phyloP scores from a whole-genome alignment of 768 basidiomycete species.

The Panaeolus cyanescens region DNA sequence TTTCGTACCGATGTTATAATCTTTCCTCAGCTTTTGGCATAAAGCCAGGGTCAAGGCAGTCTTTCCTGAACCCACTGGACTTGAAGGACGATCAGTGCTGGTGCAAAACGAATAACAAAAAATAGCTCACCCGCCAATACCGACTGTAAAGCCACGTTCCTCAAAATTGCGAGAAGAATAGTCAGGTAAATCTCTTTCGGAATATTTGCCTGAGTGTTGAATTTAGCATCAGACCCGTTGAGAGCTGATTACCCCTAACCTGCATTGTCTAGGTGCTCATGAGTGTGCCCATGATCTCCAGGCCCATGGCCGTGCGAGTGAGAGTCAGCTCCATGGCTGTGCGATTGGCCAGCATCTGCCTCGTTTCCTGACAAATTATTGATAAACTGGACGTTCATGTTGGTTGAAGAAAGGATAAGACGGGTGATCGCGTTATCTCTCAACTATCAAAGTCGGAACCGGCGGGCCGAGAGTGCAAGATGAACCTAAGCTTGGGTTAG shows the following conservation, averaged over 20 bases:
- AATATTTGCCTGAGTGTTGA: conserved; percentile 70
- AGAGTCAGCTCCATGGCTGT: conserved; percentile 52
- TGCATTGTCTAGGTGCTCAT: conserved; percentile 89
- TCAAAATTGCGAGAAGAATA: conserved; percentile 82
- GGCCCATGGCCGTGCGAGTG: conserved; percentile 64
- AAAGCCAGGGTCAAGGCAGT: conserved; percentile 92
- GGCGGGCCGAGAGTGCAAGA: background rate
- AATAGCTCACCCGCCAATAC: conserved; percentile 88
- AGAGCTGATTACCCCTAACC: conserved; percentile 46
- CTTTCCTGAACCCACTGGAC: conserved; percentile 96
- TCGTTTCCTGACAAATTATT: conserved; percentile 55
- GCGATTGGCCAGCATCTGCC: conserved; percentile 47
- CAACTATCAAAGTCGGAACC: background rate
- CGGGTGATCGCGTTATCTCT: background rate
- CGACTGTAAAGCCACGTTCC: conserved; percentile 94
- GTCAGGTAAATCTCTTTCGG: conserved; percentile 92
- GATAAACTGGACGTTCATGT: conserved; percentile 75
- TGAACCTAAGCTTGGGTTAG: conserved; percentile 24
- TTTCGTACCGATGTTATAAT: conserved; percentile 84
- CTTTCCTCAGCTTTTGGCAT: conserved; percentile 76
- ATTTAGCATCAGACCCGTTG: background rate
- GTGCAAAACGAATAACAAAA: background rate
- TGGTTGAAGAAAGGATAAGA: background rate
- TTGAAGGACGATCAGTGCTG: background rate
- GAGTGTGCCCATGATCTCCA: conserved; percentile 92